Evolutionary conservation across 805 yeast genomes (phyloP), one percentile per base, ranked within the genome.

Genomic region (Yamadazyma paraphyllophila): DNA sequence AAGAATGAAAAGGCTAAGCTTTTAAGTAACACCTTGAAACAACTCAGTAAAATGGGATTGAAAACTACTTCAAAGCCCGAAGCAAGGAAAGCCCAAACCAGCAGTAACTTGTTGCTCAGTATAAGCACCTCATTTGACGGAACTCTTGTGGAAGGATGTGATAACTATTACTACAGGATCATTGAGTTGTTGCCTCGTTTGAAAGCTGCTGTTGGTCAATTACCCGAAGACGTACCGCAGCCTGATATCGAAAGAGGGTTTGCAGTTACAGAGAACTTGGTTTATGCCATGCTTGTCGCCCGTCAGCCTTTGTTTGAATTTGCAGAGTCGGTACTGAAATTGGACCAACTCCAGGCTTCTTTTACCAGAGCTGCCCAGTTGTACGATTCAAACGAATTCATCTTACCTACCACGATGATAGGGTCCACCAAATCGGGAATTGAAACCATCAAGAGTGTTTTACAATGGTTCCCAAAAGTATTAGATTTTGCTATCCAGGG

Each of bases 131-230:
- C 83, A 2, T 75, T 85, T 44, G 59, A 59, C 3, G 65, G 54
- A 1, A 52, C 59, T 4, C 45, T 52, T 1, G 58, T 81, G 32
- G 67, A 67, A 10, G 73, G 71, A 0, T 48, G 59, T 25, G 84
- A 83, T 55, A 55, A 60, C 0, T 77, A 78, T 54, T 90, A 80
- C 65, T 86, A 78, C 68, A 74, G 88, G 48, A 62, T 88, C 7
- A 64, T 94, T 31, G 98, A 94, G 55, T 59, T 91, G 24, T 63
- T 92, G 36, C 97, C 97, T 2, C 73, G 92, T 38, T 67, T 92
- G 46, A 76, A 96, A 56, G 76, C 83, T 14, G 68, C 87, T 2
- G 81, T 83, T 9, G 63, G 80, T 1, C 71, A 71, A 11, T 78
- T 82, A 11, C 77, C 82, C 7, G 85, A 80, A 7, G 97, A 89